Evolutionary conservation across 2,329 filamentous ascomycete genomes (phyloP), one percentile per base, ranked within the genome.

Genomic region (Spiromastix sp.): DNA sequence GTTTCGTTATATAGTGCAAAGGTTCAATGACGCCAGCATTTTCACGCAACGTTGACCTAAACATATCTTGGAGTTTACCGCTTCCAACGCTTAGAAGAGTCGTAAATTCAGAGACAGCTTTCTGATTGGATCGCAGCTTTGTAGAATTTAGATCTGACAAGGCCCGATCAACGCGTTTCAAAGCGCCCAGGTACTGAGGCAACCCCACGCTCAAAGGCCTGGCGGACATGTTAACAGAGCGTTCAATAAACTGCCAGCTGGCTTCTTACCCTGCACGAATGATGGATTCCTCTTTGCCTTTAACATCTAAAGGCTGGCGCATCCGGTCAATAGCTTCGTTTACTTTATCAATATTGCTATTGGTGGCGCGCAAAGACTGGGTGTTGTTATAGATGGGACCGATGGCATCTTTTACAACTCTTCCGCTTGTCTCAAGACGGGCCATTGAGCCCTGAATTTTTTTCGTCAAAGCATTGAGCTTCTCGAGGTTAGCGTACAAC

Each of bases 361-460:
- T 86, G 22, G 93, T 75, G n/a, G 80, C 74, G 60, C 96, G 91
- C 15, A 96, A 70, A 43, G 79, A 81, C 59, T 85, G 83, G 1
- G 91, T 96, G 59, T 95, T 93, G 49, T 82, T 84, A 54, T 87
- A 93, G 27, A 98, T 80, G 6, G 91, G 91, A 1, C 85, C 85
- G 37, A 93, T 86, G 8, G 93, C 87, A 53, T 94, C 85, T 51
- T 85, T 81, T 13, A 96, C 86, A 41, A 82, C 87, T 61, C 86
- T 85, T 12, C 89, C 91, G 35, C 85, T 93, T 24, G 80, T 77
- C 50, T 96, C 86, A 21, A 98, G 70, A 37, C 87, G 75, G 24
- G 77, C 74, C 47, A 95, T 71, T 34, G 85, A 93, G 18, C 83
- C 81, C 60, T 93, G 83, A 37, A 98, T 95, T 68, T 93, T 94